A percentile compares a stretch with the other conserved stretches of the same genome.
Conservation (phyloP, 257 asterid genomes). For the Prunella vulgaris region DNA sequence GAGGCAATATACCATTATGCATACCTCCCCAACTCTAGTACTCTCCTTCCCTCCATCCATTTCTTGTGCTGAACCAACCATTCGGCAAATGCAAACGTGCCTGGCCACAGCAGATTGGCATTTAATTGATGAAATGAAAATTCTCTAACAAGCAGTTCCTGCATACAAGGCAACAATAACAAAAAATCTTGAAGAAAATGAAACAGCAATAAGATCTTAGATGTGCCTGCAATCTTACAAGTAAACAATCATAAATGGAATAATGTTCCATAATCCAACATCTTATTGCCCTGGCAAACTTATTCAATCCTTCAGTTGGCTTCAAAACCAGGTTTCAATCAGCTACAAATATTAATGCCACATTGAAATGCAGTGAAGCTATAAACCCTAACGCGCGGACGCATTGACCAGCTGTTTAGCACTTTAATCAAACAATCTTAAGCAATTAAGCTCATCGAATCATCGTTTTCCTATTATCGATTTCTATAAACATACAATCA, state of each 20-base stretch:
- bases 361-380: slow-evolving; percentile 6
- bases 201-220: background rate
- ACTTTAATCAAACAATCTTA: background rate
- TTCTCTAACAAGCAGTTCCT: slow-evolving; percentile 81
- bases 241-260: background rate
- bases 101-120: slow-evolving; percentile 97
- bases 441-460: background rate
- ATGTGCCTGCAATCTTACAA: background rate
- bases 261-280: slow-evolving; percentile 7
- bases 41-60: slow-evolving; percentile 59
- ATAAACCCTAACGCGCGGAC: slow-evolving; percentile 4
- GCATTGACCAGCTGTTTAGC: background rate
- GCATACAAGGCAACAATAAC: slow-evolving; percentile 25
- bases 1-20: background rate
- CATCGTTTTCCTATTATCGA: background rate
- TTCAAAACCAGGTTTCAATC: background rate
- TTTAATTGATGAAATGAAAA: slow-evolving; percentile 86
- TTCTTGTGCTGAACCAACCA: slow-evolving; percentile 65
- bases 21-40: slow-evolving; percentile 86
- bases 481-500: background rate
- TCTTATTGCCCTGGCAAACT: background rate
- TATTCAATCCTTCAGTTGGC: background rate
- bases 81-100: slow-evolving; percentile 85
- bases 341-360: background rate
- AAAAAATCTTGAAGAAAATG: background rate